Conservation (phyloP, 139 green algal genomes). For the Medakamo hakoo region DNA sequence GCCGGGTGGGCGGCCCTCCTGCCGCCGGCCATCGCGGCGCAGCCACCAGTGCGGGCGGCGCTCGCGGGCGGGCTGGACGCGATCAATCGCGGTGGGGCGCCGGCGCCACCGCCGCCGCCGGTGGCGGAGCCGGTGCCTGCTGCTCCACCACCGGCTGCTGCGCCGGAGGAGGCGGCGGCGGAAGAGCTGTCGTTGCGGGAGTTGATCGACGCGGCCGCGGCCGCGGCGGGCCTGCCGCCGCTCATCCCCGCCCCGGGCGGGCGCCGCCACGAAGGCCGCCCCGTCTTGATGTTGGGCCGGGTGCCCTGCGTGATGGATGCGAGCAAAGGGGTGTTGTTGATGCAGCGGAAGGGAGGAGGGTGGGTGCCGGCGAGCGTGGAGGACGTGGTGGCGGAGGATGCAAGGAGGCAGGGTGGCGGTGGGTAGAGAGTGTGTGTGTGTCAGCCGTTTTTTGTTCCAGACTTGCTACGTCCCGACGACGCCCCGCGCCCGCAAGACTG, state of each 20-base stretch:
- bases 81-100: constrained; percentile 73
- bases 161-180: background rate
- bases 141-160: background rate
- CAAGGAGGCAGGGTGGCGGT: constrained; percentile 2
- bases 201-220: constrained; percentile 61
- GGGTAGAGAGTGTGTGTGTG: background rate
- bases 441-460: background rate
- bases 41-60: constrained; percentile 51
- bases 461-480: too few relatives aligned
- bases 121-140: background rate
- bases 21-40: constrained; percentile 41
- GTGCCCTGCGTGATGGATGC: constrained; percentile 74
- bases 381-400: constrained; percentile 36
- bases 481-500: too few relatives aligned
- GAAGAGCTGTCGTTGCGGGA: constrained; percentile 49
- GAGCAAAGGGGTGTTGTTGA: constrained; percentile 30
- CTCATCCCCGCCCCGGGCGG: constrained; percentile 77
- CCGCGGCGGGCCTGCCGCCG: constrained; percentile 70
- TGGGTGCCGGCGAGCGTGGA: constrained; percentile 73
- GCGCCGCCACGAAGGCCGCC: constrained; percentile 62
- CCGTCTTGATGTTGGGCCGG: constrained; percentile 82
- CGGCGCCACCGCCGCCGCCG: constrained; percentile 1
- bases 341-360: constrained; percentile 42
- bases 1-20: constrained; percentile 71
- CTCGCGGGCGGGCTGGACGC: constrained; percentile 64